phyloP scores from a whole-genome alignment of 805 yeast species.

The Lachancea thermotolerans region DNA sequence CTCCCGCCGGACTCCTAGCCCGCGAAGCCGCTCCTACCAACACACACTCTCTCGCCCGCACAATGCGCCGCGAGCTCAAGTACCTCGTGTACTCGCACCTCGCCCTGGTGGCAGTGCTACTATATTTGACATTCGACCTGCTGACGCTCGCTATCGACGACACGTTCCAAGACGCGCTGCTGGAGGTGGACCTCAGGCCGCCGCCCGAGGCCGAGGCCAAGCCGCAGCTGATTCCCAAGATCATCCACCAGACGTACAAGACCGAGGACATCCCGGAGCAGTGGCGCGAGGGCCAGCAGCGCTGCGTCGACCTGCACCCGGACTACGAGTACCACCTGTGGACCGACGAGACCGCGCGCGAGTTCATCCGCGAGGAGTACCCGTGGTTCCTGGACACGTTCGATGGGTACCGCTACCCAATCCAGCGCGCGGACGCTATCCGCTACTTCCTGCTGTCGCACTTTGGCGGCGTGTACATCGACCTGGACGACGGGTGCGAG shows the following conservation, averaged over 20 bases:
- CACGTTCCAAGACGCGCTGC: conserved; percentile 54
- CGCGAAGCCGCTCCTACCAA: too few species aligned
- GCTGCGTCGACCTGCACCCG: conserved; percentile 72
- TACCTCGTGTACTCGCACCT: conserved; percentile 55
- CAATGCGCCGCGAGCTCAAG: conserved; percentile 61
- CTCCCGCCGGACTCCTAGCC: too few species aligned
- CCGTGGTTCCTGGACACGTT: conserved; percentile 82
- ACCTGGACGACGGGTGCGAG: conserved; percentile 83
- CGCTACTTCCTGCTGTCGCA: conserved; percentile 77
- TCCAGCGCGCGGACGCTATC: conserved; percentile 85
- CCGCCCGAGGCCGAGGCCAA: conserved; percentile 35
- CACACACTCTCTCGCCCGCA: too few species aligned
- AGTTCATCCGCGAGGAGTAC: conserved; percentile 70
- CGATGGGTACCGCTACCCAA: conserved; percentile 72
- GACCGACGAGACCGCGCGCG: conserved; percentile 81
- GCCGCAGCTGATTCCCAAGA: conserved; percentile 70
- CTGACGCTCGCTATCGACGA: conserved; percentile 71
- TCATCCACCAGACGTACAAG: conserved; percentile 90
- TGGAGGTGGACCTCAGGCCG: conserved; percentile 57
- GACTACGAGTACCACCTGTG: conserved; percentile 83
- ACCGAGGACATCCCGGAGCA: conserved; percentile 68
- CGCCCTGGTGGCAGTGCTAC: conserved; percentile 43
- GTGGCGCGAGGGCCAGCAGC: conserved; percentile 74
- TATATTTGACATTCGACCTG: conserved; percentile 65
- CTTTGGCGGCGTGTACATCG: conserved; percentile 87